Percentiles rank a stretch among this genome's conserved stretches.
Conservation (phyloP, 352 stramenopile species). For the Globisporangium apiculatum region DNA sequence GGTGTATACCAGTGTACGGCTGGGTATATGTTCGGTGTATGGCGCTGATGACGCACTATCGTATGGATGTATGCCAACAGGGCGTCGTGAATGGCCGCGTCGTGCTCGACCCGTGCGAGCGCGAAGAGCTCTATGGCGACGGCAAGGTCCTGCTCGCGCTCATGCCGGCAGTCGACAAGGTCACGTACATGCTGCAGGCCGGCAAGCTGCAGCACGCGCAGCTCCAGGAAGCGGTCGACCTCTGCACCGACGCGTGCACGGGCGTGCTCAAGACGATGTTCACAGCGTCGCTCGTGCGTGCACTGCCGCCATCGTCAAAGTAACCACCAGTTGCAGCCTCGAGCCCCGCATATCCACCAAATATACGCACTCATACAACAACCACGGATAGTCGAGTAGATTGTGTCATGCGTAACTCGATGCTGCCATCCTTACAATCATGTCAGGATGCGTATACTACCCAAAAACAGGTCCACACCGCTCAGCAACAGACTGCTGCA, state of each 20-base stretch:
- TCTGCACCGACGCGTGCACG: slow-evolving; percentile 79
- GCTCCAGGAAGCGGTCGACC: slow-evolving; percentile 80
- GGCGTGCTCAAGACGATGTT: slow-evolving; percentile 46
- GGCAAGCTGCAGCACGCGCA: slow-evolving; percentile 69
- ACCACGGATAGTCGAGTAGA: too few relatives aligned
- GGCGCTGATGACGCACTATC: not conserved
- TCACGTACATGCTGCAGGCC: slow-evolving; percentile 86
- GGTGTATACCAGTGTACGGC: not conserved
- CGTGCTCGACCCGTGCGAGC: slow-evolving; percentile 60
- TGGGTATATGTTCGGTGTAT: not conserved
- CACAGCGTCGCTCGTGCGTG: slow-evolving; percentile 50
- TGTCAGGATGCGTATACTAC: too few relatives aligned
- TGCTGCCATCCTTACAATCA: too few relatives aligned
- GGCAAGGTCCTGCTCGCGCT: slow-evolving; percentile 75
- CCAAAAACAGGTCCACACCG: too few relatives aligned
- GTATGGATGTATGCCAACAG: slow-evolving; percentile 13
- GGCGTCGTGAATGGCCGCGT: slow-evolving; percentile 46
- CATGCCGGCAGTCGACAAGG: slow-evolving; percentile 74
- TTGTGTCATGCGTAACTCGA: too few relatives aligned
- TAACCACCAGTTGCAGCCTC: not conserved
- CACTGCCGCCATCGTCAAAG: slow-evolving; percentile 9
- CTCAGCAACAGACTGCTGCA: too few relatives aligned
- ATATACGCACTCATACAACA: too few relatives aligned
- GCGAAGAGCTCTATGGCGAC: slow-evolving; percentile 55
- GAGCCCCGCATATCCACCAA: too few relatives aligned